A percentile compares a stretch with the other conserved stretches of the same genome.
These are phyloP conservation scores for Bimuria novae-zelandiae DNA, from an alignment of 2,329 filamentous ascomycete genomes.

Conservation along the genomic window DNA sequence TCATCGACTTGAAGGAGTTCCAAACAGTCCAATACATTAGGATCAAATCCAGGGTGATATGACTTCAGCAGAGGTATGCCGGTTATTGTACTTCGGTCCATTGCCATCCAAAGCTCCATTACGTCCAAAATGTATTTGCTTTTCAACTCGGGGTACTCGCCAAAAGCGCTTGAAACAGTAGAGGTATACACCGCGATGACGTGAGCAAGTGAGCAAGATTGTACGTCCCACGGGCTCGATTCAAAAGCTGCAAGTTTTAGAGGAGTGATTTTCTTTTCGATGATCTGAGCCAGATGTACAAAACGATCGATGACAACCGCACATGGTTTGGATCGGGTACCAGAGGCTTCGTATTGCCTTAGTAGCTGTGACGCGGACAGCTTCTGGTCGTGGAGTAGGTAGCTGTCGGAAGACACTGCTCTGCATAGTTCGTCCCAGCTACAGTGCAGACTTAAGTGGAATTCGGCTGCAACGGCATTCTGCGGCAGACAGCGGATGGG, in stretches of 20 bases:
- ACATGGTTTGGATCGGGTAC: constrained; percentile 22
- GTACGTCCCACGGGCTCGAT: constrained; percentile 20
- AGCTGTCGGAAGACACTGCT: too few relatives aligned
- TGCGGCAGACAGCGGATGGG: too few relatives aligned
- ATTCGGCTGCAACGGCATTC: too few relatives aligned
- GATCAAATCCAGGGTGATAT: constrained; percentile 58
- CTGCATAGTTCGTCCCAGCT: too few relatives aligned
- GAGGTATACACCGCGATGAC: constrained; percentile 46
- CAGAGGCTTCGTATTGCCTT: constrained; percentile 16
- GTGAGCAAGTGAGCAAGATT: constrained; percentile 37
- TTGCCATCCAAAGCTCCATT: constrained; percentile 62
- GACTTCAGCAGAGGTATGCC: constrained; percentile 55
- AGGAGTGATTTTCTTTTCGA: constrained; percentile 25
- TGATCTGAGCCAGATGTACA: constrained; percentile 17
- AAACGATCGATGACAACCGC: constrained; percentile 12
- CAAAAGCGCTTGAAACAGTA: constrained; percentile 45
- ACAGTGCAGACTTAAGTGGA: too few relatives aligned
- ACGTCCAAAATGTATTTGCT: constrained; percentile 59
- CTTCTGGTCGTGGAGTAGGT: too few relatives aligned
- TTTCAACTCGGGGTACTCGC: constrained; percentile 54
- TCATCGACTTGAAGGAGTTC: constrained; percentile 55
- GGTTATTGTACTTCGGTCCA: constrained; percentile 56
- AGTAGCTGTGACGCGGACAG: too few relatives aligned
- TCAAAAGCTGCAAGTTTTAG: constrained; percentile 30
- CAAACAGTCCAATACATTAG: constrained; percentile 59